Conservation (phyloP, 805 yeast genomes). For the Spathaspora hagerdaliae region DNA sequence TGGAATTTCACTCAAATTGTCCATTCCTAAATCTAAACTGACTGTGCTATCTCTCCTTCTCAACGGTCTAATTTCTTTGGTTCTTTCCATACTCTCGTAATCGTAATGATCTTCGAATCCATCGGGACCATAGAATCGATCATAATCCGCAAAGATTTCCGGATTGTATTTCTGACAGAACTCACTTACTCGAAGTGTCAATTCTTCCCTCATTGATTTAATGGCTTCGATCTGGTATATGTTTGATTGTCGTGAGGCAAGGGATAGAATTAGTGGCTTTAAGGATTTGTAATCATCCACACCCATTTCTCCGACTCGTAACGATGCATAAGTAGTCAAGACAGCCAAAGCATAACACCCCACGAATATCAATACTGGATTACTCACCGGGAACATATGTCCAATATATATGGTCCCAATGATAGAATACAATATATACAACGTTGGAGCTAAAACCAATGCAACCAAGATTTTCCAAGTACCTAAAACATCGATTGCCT, state of each 20-base stretch:
- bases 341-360: conserved; percentile 33
- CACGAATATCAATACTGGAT: conserved; percentile 16
- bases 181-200: conserved; percentile 26
- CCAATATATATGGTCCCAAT: conserved; percentile 23
- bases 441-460: conserved; percentile 35
- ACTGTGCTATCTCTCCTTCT: conserved; percentile 2
- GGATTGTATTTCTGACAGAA: conserved; percentile 38
- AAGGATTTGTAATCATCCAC: conserved; percentile 39
- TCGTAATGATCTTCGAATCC: conserved; percentile 2
- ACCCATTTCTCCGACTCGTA: conserved; percentile 40
- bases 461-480: conserved; percentile 44
- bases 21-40: conserved; percentile 7
- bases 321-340: conserved; percentile 38
- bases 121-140: conserved; percentile 18
- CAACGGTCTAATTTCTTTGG: background rate
- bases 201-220: conserved; percentile 21
- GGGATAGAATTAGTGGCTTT: conserved; percentile 31
- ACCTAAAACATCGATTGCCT: conserved; percentile 39
- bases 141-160: conserved; percentile 34
- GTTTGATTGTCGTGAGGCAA: conserved; percentile 25
- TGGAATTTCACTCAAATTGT: conserved; percentile 24
- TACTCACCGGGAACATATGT: background rate
- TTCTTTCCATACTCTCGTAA: background rate
- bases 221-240: conserved; percentile 28
- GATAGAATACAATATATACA: conserved; percentile 36